A percentile compares a stretch with the other conserved stretches of the same genome.
Evolutionary conservation across 371 early-diverging fungal genomes (phyloP).

Genomic region (Mortierella polycephala): DNA sequence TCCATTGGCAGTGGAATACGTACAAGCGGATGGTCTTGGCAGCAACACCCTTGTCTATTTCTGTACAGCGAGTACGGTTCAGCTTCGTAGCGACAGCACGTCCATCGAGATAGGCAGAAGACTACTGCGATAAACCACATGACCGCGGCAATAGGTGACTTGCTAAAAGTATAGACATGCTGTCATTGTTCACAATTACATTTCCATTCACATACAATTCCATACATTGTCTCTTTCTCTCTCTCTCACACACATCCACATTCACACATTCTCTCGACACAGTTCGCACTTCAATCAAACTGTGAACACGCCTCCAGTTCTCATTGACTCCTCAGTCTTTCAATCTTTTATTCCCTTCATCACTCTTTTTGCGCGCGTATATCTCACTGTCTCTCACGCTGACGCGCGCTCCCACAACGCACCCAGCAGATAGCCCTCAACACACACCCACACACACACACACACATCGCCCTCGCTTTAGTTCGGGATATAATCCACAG

Average conservation of each 20-base stretch:
- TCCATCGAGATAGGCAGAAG: constrained; percentile 9
- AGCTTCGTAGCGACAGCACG: constrained; percentile 34
- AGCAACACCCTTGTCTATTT: not conserved
- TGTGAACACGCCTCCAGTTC: too few species aligned
- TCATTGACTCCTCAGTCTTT: too few species aligned
- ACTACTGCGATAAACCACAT: not conserved
- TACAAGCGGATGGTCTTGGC: not conserved
- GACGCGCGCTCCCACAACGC: not conserved
- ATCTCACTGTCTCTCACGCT: not conserved
- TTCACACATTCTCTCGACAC: not conserved
- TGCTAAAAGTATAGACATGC: not conserved
- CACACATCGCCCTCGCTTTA: not conserved
- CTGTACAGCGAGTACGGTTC: constrained; percentile 31
- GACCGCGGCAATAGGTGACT: constrained; percentile 4
- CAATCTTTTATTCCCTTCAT: too few species aligned
- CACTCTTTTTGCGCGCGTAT: not conserved
- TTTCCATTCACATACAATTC: not conserved
- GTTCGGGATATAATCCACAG: too few species aligned
- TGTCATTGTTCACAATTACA: not conserved
- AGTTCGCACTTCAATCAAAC: too few species aligned
- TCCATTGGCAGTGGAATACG: constrained; percentile 20
- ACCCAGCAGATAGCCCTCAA: not conserved
- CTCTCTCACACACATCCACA: not conserved
- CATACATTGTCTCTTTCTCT: not conserved
- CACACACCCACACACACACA: not conserved